Base-by-base conservation (phyloP, 495 filamentous ascomycete genomes). In the Xylaria flabelliformis region DNA sequence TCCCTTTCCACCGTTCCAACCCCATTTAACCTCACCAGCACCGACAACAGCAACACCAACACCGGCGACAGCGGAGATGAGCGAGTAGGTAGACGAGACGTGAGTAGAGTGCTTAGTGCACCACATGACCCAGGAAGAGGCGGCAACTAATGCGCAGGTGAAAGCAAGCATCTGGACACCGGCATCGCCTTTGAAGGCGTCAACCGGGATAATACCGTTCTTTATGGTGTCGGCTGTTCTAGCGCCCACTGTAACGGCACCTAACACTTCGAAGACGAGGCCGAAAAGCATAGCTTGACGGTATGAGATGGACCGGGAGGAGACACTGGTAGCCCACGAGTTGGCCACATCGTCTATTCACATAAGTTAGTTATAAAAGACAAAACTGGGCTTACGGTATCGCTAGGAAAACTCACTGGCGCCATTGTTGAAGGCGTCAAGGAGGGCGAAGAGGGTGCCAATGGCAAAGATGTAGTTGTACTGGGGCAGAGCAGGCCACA, bases 251-350 rank as follows among this genome's bases (percentile, higher is more conserved):
- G 85, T 83, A 74, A 90, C 85, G 69, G 89, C 88, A 55, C 89
- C 89, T 44, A 79, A 53, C 67, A 81, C 74, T 71, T 93, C 91
- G 81, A 91, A 90, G 64, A 91, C 79, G 50, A 88, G 87, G 9
- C 86, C 89, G 55, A 91, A 81, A 26, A 90, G 69, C 90, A 91
- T 79, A 19, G 90, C 90, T 81, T 91, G 89, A 55, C 84, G 74
- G 76, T 89, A 86, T 8, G 88, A 85, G 77, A 92, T 81, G 64
- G 90, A 91, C 34, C 90, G 82, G 3, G 90, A 92, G 29, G 90
- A 91, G 64, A 92, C 90, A 75, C 86, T 89, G 75, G 90, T 92
- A 4, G 90, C 90, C 84, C 87, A 92, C 39, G 90, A 83, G 81
- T 93, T 93, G 69, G 91, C 91, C 36, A 93, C 91, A 90, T 93